phyloP scores from a whole-genome alignment of 768 basidiomycete species.

The Agrocybe praecox region DNA sequence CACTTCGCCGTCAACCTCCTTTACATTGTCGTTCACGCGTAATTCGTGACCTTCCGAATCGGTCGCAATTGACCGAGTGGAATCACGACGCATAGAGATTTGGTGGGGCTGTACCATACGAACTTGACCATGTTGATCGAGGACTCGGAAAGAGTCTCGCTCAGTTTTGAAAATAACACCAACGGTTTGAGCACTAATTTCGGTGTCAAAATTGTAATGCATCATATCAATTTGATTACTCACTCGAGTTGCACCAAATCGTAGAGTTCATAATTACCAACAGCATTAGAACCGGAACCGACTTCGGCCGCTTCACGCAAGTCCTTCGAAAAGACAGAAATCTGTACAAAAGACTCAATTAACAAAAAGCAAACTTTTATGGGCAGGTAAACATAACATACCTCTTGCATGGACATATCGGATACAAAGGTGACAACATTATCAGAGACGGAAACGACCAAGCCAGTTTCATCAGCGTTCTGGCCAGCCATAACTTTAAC shows the following conservation, averaged over 20 bases:
- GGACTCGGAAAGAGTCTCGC: constrained; percentile 91
- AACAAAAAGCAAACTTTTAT: not conserved
- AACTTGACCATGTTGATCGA: constrained; percentile 92
- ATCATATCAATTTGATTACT: constrained; percentile 29
- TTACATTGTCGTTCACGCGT: constrained; percentile 86
- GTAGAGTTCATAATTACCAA: constrained; percentile 94
- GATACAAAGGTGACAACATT: constrained; percentile 94
- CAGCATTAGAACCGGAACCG: constrained; percentile 86
- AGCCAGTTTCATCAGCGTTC: constrained; percentile 93
- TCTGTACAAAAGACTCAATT: constrained; percentile 44
- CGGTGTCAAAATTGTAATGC: constrained; percentile 8
- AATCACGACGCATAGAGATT: constrained; percentile 89
- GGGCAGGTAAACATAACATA: constrained; percentile 22
- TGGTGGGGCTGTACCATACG: constrained; percentile 92
- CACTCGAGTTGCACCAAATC: constrained; percentile 97
- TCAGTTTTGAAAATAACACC: constrained; percentile 99
- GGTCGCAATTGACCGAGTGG: constrained; percentile 80
- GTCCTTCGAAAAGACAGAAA: constrained; percentile 97
- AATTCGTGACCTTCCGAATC: constrained; percentile 90
- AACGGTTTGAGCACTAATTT: constrained; percentile 79
- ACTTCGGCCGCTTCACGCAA: constrained; percentile 97
- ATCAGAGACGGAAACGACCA: constrained; percentile 89
- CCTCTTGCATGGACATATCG: constrained; percentile 98
- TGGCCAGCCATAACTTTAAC: constrained; percentile 98
- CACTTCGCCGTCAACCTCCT: constrained; percentile 89